Evolutionary conservation across 371 early-diverging fungal genomes (phyloP), one percentile per base, ranked within the genome.

Genomic region (Syncephalastrum sp.): DNA sequence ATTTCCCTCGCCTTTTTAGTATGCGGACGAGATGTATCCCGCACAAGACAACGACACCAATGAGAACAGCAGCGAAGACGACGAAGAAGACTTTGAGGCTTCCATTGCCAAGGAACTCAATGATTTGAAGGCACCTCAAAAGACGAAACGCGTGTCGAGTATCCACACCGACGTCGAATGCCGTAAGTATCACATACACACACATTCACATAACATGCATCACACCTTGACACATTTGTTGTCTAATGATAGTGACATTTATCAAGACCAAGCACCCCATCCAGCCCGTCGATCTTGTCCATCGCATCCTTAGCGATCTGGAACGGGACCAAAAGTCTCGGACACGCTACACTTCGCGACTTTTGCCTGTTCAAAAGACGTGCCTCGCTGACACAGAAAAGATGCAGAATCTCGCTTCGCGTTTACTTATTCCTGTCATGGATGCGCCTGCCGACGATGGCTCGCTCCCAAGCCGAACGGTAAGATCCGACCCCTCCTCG

Each of bases 71-170:
- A 47, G 50, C 15, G 49, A 57, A 1, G 60, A 43, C 3, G 75
- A 77, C 4, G 69, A 69, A 6, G 70, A 78, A 13, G 79, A 79
- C 27, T 61, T 90, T 16, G 90, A 90, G 59, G 86, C 77, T 45
- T 78, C 85, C 8, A 83, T 88, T 59, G 82, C 81, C 10, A 83
- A 82, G 56, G 90, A 90, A 73, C 61, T 91, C 5, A 82, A 79
- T 21, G 69, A 67, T 6, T 60, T 88, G 46, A 86, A 86, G 53
- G 57, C 53, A 17, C 60, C 66, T 41, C 74, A 67, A 27, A 59
- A 60, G 42, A 67, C 65, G 44, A 72, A 77, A 52, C 64, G 79
- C 62, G 85, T 85, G 60, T 57, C 71, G 15, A 77, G 79, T 52
- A 69, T 83, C 23, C 55, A 71, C 12, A 84, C 84, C 10, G 79